phyloP scores from a whole-genome alignment of 1,139 yeast genomes.

The Scheffersomyces segobiensis region DNA sequence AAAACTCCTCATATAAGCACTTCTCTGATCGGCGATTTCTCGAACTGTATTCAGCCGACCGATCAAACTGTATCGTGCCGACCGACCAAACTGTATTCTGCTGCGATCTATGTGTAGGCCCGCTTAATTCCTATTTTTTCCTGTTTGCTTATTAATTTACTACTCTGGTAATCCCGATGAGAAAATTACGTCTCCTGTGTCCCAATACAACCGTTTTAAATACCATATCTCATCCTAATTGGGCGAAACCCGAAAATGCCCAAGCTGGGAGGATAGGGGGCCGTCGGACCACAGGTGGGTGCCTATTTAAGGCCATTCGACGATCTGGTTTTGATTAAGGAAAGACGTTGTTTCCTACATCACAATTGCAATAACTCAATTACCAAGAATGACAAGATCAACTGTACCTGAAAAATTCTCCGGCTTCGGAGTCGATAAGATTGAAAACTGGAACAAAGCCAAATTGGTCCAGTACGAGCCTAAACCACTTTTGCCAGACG shows the following conservation, averaged over 20 bases:
- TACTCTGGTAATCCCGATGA: neutral
- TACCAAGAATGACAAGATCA: neutral
- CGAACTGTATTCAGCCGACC: too few relatives aligned
- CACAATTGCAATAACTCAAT: neutral
- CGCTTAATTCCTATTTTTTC: neutral
- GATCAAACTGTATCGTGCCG: too few relatives aligned
- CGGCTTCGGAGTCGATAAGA: slow-evolving; percentile 32
- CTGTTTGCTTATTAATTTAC: neutral
- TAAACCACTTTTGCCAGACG: slow-evolving; percentile 30
- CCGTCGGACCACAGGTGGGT: too few relatives aligned
- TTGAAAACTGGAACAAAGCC: slow-evolving; percentile 35
- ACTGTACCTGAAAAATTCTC: slow-evolving; percentile 29
- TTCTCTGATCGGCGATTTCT: too few relatives aligned
- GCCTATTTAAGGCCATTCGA: neutral
- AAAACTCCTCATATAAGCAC: too few relatives aligned
- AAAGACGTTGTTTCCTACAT: too few relatives aligned
- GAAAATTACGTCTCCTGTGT: too few relatives aligned
- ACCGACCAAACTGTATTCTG: too few relatives aligned
- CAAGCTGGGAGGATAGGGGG: too few relatives aligned
- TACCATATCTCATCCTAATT: too few relatives aligned
- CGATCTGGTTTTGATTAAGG: neutral
- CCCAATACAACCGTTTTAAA: neutral
- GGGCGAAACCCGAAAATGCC: too few relatives aligned
- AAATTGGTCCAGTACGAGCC: slow-evolving; percentile 27
- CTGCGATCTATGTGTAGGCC: too few relatives aligned